Evolutionary conservation across 306 rosid genomes (phyloP), one percentile per base, ranked within the genome.

Genomic region (Prunus salicina): DNA sequence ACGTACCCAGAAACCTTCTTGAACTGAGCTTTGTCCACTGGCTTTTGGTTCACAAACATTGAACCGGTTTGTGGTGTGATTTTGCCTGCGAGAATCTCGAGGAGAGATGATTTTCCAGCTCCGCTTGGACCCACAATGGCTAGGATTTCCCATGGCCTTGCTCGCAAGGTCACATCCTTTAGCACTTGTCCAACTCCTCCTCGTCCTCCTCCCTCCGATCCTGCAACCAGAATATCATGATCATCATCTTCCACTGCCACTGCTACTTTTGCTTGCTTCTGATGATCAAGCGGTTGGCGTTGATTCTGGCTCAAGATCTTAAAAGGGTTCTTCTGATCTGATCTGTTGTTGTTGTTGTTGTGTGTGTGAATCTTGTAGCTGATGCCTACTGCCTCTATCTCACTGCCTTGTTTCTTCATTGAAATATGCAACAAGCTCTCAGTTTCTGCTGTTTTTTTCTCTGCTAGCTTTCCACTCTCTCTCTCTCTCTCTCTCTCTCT

Each of bases 81-180:
- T 79, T 88, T 88, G 16, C 98, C 97, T 25, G 97, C 90, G n/a
- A 95, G 82, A 73, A 92, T 87, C 84, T 95, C 95, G 18, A 95
- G 95, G 25, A 92, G 76, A 43, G 98, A 89, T 5, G 97, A 95
- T 60, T 95, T 95, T 38, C 98, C 97, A 64, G 98, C 95, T 18
- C 98, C 98, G 49, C 97, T 95, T 25, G 97, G 97, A 56, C 98
- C 98, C 12, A 95, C 93, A 72, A 95, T 90, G 82, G 98, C 97
- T 1, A 90, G 86, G 78, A 95, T 88, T 74, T 95, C 96, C 90
- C 89, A 84, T 43, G 97, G 90, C 72, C 83, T 90, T 14, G 93
- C 96, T 2, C 52, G 50, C 85, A 85, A 90, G 79, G 64, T 80
- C 68, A 92, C 95, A 56, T 84, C 89, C 76, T 86, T 86, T 2